A percentile compares a stretch with the other conserved stretches of the same genome.
These are phyloP conservation scores for Tolypocladium endophyticum DNA, from an alignment of 2,329 filamentous ascomycete genomes.

Conservation along the genomic window DNA sequence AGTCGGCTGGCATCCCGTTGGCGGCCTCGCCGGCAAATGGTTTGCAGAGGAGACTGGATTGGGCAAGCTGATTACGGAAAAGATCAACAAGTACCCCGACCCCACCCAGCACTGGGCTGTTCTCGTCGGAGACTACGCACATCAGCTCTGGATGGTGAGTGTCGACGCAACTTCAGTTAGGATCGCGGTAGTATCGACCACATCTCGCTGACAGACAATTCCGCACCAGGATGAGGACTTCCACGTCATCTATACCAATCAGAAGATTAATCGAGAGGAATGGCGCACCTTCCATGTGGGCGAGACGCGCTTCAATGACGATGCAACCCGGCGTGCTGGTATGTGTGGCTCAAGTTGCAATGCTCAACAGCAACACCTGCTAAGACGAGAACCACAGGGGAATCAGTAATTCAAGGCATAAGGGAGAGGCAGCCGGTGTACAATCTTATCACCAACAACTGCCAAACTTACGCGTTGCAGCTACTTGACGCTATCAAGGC, in stretches of 20 bases:
- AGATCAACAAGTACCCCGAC: conserved; percentile 43
- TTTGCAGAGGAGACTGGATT: conserved; percentile 45
- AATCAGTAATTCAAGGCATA: conserved; percentile 43
- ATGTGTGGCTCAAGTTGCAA: conserved; percentile 8
- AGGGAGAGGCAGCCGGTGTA: conserved; percentile 37
- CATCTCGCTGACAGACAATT: not conserved
- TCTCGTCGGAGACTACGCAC: conserved; percentile 42
- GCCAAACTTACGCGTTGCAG: conserved; percentile 44
- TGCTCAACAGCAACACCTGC: not conserved
- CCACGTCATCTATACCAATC: conserved; percentile 47
- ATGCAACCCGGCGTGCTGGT: conserved; percentile 38
- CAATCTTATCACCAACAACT: conserved; percentile 51
- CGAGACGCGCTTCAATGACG: conserved; percentile 43
- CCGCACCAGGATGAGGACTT: conserved; percentile 37
- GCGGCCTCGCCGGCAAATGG: conserved; percentile 45
- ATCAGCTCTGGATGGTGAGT: conserved; percentile 49
- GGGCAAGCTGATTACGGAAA: conserved; percentile 45
- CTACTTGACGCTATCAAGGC: conserved; percentile 44
- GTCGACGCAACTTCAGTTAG: not conserved
- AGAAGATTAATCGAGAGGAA: conserved; percentile 29
- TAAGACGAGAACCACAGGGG: conserved; percentile 22
- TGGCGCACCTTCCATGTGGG: conserved; percentile 43
- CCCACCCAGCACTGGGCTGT: conserved; percentile 52
- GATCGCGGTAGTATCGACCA: not conserved
- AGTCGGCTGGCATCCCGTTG: conserved; percentile 50